Evolutionary conservation across 495 filamentous ascomycete genomes (phyloP), one percentile per base, ranked within the genome.

Genomic region (Aspergillus ostianus): DNA sequence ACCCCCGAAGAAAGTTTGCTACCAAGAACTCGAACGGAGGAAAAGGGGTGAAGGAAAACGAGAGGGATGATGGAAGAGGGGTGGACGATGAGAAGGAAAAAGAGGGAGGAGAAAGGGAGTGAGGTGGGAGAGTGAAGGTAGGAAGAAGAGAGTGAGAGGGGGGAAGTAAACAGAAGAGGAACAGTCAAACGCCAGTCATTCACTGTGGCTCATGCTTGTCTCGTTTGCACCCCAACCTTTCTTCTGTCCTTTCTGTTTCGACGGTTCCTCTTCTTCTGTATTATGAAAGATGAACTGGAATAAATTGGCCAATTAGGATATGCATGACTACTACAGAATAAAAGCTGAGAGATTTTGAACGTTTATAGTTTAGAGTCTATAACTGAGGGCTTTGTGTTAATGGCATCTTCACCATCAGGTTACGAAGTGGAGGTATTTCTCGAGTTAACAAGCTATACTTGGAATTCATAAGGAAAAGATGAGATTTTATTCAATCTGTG

Each of bases 21-120:
- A 8, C 13, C 4, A 13, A 41, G 19, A 57, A 20, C 12, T 19
- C 12, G 32, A 52, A 52, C 21, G 2, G 20, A 47, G 30, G 26
- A 47, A 2, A 41, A 41, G 9, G 12, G 36, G 15, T 2, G 13
- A 15, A 56, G 18, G 57, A 23, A 47, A 53, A 21, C 58, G 36
- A 13, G 19, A 26, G 27, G 23, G 29, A 41, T 46, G 19, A 10
- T 55, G 53, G 53, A 45, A 32, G 56, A 30, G 48, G 56, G 49
- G 61, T 45, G 50, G 45, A 18, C 30, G 26, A 57, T 56, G 27
- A 48, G 32, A 50, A 23, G 47, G 30, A 53, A 58, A 32, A 60
- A 52, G 51, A 47, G 45, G 45, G 23, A n/a, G 52, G 32, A 51
- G 49, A 47, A 18, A 27, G 26, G 49, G 17, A 27, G 45, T 19